Evolutionary conservation across 1,284 basidiomycete genomes (phyloP), one percentile per base, ranked within the genome.

Genomic region (Mixia osmundae): DNA sequence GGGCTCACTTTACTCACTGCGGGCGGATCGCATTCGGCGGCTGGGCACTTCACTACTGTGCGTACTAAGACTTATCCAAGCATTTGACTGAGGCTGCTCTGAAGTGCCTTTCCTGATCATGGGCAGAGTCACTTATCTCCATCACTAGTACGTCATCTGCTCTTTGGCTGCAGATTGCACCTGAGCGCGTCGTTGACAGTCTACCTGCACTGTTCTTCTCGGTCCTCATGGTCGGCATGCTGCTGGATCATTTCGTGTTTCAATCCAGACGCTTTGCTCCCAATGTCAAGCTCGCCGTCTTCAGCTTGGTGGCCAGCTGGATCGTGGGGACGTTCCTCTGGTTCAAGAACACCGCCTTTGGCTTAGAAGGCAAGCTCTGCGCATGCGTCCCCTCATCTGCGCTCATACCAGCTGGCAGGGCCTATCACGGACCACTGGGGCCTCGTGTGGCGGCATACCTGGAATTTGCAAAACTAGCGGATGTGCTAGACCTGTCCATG

Each of bases 1-100:
- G 82, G 80, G 77, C 82, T 32, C 80, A 91, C 50, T 91, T 85
- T 62, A 53, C 89, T 44, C 94, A 91, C 52, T 80, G 89, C 10
- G 70, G 72, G 24, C 94, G 91, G 60, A 64, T 95, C 26, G 79
- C 82, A 1, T 71, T 82, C 51, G 66, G 77, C 39, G 91, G 91
- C 6, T 97, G 89, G 89, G 61, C 67, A 22, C 65, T 97, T 50
- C 89, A 97, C 60, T 95, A 71, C 50, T 51, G 80, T 83, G 45
- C 53, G 72, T 62, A 4, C 35, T 24, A 20, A 12, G 14, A 14
- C 2, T 22, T 12, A 2, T 11, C 18, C 30, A 11, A 27, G 9
- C 21, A 15, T 4, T n/a, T 6, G 8, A 5, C n/a, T 10, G 7
- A 16, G 21, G 18, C 4, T 26, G n/a, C 38, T 8, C 18, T 35